These are phyloP conservation scores for Raffaelea arxii DNA, from an alignment of 2,329 filamentous ascomycete species.

Conservation along the genomic window DNA sequence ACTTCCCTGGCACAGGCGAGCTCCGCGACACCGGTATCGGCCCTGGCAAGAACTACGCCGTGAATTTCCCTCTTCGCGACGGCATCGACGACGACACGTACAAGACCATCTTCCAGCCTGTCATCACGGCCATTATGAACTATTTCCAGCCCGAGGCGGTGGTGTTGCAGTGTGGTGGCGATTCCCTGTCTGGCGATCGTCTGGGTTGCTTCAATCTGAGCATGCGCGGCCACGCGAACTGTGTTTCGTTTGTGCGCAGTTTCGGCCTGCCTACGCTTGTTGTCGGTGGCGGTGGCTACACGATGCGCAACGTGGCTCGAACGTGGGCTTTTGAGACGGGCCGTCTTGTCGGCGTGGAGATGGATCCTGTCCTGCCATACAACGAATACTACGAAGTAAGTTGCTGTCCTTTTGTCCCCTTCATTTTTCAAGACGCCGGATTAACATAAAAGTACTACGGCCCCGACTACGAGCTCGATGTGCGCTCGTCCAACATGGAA, in stretches of 20 bases:
- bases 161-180: slow-evolving; percentile 90
- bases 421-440: slow-evolving; percentile 15
- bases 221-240: slow-evolving; percentile 91
- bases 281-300: slow-evolving; percentile 91
- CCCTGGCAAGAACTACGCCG: slow-evolving; percentile 76
- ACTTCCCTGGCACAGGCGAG: slow-evolving; percentile 87
- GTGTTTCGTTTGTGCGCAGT: slow-evolving; percentile 82
- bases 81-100: slow-evolving; percentile 87
- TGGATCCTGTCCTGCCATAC: slow-evolving; percentile 77
- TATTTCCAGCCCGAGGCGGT: slow-evolving; percentile 87
- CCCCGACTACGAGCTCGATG: slow-evolving; percentile 82
- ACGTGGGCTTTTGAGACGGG: slow-evolving; percentile 98
- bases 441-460: slow-evolving; percentile 97
- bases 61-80: slow-evolving; percentile 87
- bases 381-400: slow-evolving; percentile 85
- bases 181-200: slow-evolving; percentile 87
- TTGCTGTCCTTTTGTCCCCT: slow-evolving; percentile 2
- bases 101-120: slow-evolving; percentile 82
- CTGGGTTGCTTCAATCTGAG: slow-evolving; percentile 96
- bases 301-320: slow-evolving; percentile 90
- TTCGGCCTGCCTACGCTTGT: slow-evolving; percentile 82
- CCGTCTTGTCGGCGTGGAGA: slow-evolving; percentile 71
- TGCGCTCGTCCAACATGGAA: slow-evolving; percentile 78
- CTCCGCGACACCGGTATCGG: slow-evolving; percentile 81
- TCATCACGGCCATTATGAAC: slow-evolving; percentile 77